phyloP scores from a whole-genome alignment of 495 filamentous ascomycete genomes.

The Mytilinidion resinicola region DNA sequence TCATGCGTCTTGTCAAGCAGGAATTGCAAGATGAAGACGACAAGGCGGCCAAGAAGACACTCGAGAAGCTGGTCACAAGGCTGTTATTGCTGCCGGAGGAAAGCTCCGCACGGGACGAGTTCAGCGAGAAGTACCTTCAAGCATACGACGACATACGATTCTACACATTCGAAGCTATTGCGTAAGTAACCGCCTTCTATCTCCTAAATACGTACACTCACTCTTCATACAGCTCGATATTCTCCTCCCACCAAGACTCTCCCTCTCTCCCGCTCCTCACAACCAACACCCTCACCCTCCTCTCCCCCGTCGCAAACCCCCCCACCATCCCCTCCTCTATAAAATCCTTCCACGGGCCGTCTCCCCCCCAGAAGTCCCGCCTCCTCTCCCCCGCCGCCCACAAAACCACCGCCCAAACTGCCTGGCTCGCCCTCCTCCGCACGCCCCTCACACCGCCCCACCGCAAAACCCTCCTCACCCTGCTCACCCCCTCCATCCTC shows the following conservation, averaged over 20 bases:
- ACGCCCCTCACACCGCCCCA: constrained; percentile 60
- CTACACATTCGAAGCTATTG: constrained; percentile 64
- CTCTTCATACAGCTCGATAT: too few relatives aligned
- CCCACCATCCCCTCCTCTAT: constrained; percentile 49
- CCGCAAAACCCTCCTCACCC: constrained; percentile 68
- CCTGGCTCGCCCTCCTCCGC: constrained; percentile 75
- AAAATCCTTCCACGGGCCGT: constrained; percentile 47
- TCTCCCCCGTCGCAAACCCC: constrained; percentile 44
- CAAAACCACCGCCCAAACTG: constrained; percentile 65
- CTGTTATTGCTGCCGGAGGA: constrained; percentile 53
- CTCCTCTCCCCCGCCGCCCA: constrained; percentile 53
- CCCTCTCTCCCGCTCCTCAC: not conserved
- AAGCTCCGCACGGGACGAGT: constrained; percentile 58
- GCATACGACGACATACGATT: constrained; percentile 79
- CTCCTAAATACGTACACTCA: too few relatives aligned
- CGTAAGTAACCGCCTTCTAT: constrained; percentile 46
- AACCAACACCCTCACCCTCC: constrained; percentile 19
- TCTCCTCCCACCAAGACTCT: too few relatives aligned
- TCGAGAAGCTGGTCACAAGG: constrained; percentile 55
- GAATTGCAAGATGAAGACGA: constrained; percentile 55
- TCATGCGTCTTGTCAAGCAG: constrained; percentile 78
- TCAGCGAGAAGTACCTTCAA: constrained; percentile 67
- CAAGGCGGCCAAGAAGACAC: constrained; percentile 56
- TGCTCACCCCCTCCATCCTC: constrained; percentile 68
- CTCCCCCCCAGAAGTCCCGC: constrained; percentile 42